Conservation (phyloP, 257 asterid genomes). For the Solanum arcanum region DNA sequence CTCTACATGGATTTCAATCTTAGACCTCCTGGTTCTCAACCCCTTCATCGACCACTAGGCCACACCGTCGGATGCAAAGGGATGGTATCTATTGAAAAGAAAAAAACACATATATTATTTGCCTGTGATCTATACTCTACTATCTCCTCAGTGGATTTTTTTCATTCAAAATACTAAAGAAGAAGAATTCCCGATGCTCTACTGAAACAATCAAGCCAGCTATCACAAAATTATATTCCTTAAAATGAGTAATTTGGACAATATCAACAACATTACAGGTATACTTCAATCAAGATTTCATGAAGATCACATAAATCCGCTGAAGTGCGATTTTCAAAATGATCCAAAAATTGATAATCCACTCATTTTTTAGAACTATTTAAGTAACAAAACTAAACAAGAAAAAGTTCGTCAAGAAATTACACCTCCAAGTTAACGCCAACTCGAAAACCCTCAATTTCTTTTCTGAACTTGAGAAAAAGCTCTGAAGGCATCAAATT, state of each 20-base stretch:
- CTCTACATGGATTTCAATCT: background rate
- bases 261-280: background rate
- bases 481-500: slow-evolving; percentile 83
- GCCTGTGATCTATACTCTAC: background rate
- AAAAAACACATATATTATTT: background rate
- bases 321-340: background rate
- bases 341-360: background rate
- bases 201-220: background rate
- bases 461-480: slow-evolving; percentile 70
- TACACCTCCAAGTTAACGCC: slow-evolving; percentile 86
- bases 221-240: background rate
- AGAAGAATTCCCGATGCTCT: background rate
- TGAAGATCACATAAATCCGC: background rate
- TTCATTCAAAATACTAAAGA: background rate
- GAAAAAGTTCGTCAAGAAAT: background rate
- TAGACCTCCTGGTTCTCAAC: background rate
- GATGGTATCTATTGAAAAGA: background rate
- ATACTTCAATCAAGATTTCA: background rate
- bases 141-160: background rate
- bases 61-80: background rate
- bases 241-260: background rate
- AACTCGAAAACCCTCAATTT: slow-evolving; percentile 62
- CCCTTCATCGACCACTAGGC: background rate
- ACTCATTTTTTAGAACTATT: background rate
- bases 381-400: background rate